These are phyloP conservation scores for Hsuehochloa calcarea DNA, from an alignment of 176 grass and related monocot genomes.

Conservation along the genomic window DNA sequence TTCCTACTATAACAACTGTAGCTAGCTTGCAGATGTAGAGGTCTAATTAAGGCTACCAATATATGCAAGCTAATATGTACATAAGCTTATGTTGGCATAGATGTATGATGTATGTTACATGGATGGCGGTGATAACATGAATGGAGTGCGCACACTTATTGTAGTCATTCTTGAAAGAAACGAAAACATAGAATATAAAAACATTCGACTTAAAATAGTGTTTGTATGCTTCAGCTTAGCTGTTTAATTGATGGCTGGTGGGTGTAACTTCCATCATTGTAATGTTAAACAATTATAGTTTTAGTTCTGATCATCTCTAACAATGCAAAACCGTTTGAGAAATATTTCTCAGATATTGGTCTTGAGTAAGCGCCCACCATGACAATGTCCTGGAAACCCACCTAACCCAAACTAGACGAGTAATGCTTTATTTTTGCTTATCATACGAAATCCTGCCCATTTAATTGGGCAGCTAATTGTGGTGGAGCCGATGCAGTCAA, in stretches of 20 bases:
- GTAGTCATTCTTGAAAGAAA: neutral
- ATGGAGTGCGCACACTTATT: neutral
- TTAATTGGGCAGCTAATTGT: neutral
- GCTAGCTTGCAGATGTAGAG: neutral
- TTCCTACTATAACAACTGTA: neutral
- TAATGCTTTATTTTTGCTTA: neutral
- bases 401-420: neutral
- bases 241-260: neutral
- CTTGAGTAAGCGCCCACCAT: neutral
- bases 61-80: neutral
- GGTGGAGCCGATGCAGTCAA: neutral
- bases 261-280: neutral
- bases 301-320: neutral
- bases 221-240: neutral
- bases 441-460: neutral
- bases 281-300: neutral
- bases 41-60: neutral
- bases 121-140: neutral
- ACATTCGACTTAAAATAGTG: neutral
- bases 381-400: neutral
- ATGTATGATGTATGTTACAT: neutral
- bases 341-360: neutral
- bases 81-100: neutral
- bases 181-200: neutral
- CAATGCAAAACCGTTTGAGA: neutral